Conservation (phyloP, 495 filamentous ascomycete species). For the Hyaloscypha hepaticicola region DNA sequence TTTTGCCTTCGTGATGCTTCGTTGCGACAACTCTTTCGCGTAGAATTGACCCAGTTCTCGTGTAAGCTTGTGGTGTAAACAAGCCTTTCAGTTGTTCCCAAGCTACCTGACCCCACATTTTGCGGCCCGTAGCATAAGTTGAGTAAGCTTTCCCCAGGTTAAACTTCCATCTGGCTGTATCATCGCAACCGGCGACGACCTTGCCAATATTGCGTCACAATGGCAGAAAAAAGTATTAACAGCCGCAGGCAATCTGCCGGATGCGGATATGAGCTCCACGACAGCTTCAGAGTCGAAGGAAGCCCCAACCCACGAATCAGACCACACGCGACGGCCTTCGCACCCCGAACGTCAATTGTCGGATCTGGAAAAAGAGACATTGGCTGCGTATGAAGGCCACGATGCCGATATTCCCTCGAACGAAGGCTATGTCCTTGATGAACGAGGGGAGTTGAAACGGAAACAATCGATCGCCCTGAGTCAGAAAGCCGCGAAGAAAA, state of each 20-base stretch:
- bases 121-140: neutral
- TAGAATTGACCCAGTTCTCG: neutral
- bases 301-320: neutral
- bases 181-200: neutral
- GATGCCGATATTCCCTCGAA: conserved; percentile 50
- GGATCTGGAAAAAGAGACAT: conserved; percentile 17
- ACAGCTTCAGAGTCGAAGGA: neutral
- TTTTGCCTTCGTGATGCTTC: neutral
- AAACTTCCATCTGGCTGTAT: neutral
- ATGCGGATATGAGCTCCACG: neutral
- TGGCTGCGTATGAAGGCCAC: conserved; percentile 42
- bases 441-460: conserved; percentile 38
- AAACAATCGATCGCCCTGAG: conserved; percentile 32
- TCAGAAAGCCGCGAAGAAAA: conserved; percentile 8
- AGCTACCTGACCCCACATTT: neutral
- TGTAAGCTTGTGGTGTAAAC: neutral
- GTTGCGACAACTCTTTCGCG: neutral
- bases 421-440: conserved; percentile 39
- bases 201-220: neutral
- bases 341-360: neutral
- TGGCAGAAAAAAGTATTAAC: conserved; percentile 3
- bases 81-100: neutral
- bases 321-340: neutral
- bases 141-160: neutral
- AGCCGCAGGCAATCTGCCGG: neutral